Conservation (phyloP, 257 asterid genomes). For the Solanum arcanum region DNA sequence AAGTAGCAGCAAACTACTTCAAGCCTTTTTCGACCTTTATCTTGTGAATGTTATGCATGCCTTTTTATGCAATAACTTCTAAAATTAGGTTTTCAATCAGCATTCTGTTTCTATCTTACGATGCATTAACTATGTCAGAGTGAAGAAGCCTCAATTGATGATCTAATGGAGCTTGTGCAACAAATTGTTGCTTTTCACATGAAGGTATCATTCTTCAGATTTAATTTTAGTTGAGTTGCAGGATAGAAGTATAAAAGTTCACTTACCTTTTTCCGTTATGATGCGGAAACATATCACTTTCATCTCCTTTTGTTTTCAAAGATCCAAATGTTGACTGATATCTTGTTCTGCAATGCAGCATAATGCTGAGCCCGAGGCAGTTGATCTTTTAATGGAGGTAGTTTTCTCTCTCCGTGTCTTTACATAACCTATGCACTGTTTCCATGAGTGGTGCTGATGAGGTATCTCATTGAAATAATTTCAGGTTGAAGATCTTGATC, state of each 20-base stretch:
- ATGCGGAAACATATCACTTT: background rate
- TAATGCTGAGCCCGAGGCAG: constrained; percentile 90
- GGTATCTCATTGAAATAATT: background rate
- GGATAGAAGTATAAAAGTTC: background rate
- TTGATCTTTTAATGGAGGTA: constrained; percentile 83
- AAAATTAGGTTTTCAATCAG: background rate
- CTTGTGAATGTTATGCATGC: background rate
- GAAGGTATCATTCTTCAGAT: constrained; percentile 41
- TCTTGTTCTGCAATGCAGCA: constrained; percentile 46
- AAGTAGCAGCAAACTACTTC: background rate
- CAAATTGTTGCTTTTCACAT: constrained; percentile 89
- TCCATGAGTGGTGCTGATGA: background rate
- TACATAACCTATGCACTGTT: background rate
- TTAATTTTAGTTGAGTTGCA: background rate
- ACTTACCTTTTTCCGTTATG: background rate
- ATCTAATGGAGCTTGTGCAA: constrained; percentile 76
- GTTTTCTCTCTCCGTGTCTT: background rate
- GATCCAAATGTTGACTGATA: background rate
- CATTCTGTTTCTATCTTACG: background rate
- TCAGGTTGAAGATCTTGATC: constrained; percentile 94
- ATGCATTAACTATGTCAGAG: constrained; percentile 22
- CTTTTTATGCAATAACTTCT: background rate
- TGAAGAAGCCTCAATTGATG: constrained; percentile 55
- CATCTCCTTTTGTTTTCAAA: background rate
- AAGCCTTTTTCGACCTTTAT: background rate